Evolutionary conservation across 495 filamentous ascomycete genomes (phyloP).

Genomic region (Neohortaea acidophila): DNA sequence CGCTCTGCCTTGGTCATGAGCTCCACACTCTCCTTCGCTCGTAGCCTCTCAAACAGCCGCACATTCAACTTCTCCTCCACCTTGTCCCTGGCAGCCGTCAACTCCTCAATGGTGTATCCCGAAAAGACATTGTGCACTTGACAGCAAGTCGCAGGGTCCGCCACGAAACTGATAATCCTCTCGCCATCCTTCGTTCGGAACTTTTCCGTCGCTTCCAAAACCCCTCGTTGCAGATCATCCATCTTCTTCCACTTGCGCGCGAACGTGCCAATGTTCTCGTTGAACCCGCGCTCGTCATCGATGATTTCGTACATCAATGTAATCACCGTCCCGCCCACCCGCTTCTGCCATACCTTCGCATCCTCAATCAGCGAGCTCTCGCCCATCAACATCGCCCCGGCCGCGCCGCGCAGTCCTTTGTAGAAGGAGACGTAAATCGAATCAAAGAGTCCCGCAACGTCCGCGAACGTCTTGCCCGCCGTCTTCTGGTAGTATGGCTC

Average conservation of each 20-base stretch:
- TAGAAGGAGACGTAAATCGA: conserved; percentile 14
- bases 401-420: conserved; percentile 13
- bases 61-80: conserved; percentile 4
- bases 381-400: conserved; percentile 11
- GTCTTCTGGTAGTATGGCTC: conserved; percentile 13
- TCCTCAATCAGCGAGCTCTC: conserved; percentile 9
- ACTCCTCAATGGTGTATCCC: conserved; percentile 8
- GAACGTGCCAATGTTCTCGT: conserved; percentile 14
- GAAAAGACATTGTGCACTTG: conserved; percentile 7
- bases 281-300: conserved; percentile 12
- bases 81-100: conserved; percentile 5
- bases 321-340: conserved; percentile 9
- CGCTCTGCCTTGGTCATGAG: neutral
- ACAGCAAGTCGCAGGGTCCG: conserved; percentile 8
- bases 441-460: conserved; percentile 9
- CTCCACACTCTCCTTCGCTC: conserved; percentile 8
- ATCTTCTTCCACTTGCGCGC: conserved; percentile 10
- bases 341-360: conserved; percentile 11
- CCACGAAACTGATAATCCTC: conserved; percentile 4
- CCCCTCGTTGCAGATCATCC: neutral
- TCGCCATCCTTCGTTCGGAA: neutral
- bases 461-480: conserved; percentile 8
- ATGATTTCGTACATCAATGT: conserved; percentile 9
- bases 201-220: conserved; percentile 6
- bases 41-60: conserved; percentile 5